phyloP scores from a whole-genome alignment of 768 basidiomycete genomes.

The Serendipita vermifera region DNA sequence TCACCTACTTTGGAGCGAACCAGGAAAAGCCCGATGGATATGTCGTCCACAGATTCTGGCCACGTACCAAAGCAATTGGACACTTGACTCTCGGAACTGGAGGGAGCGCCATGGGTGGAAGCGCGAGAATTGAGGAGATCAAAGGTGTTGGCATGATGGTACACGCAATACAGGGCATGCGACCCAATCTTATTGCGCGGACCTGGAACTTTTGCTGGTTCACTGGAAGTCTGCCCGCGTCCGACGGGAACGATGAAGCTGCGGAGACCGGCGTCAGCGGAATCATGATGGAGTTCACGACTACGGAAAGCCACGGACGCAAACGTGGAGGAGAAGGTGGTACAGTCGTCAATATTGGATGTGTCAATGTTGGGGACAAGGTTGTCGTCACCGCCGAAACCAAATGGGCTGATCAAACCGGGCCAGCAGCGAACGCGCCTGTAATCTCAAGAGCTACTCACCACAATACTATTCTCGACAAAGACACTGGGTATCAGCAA shows the following conservation, averaged over 20 bases:
- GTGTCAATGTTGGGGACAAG: slow-evolving; percentile 66
- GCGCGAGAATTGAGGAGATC: background rate
- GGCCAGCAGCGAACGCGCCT: slow-evolving; percentile 28
- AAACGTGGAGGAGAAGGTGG: slow-evolving; percentile 70
- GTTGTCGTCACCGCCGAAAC: slow-evolving; percentile 69
- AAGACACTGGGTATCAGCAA: slow-evolving; percentile 67
- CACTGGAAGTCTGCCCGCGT: background rate
- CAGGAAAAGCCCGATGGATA: slow-evolving; percentile 61
- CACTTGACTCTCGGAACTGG: slow-evolving; percentile 54
- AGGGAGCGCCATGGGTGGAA: slow-evolving; percentile 29
- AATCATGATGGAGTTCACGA: slow-evolving; percentile 93
- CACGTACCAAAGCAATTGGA: slow-evolving; percentile 48
- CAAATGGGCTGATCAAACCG: slow-evolving; percentile 51
- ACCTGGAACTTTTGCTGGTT: slow-evolving; percentile 71
- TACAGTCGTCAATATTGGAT: slow-evolving; percentile 75
- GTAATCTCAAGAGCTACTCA: slow-evolving; percentile 59
- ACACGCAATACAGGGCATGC: slow-evolving; percentile 97
- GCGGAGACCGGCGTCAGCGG: slow-evolving; percentile 54
- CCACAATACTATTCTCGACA: slow-evolving; percentile 45
- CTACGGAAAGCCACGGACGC: slow-evolving; percentile 63
- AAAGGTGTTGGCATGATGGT: slow-evolving; percentile 73
- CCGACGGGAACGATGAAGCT: background rate
- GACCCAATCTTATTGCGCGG: slow-evolving; percentile 83
- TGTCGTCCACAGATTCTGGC: slow-evolving; percentile 88
- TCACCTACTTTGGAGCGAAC: slow-evolving; percentile 74